A percentile compares a stretch with the other conserved stretches of the same genome.
These are phyloP conservation scores for Stentor coeruleus DNA, from an alignment of 73 alveolate genomes.

Conservation along the genomic window DNA sequence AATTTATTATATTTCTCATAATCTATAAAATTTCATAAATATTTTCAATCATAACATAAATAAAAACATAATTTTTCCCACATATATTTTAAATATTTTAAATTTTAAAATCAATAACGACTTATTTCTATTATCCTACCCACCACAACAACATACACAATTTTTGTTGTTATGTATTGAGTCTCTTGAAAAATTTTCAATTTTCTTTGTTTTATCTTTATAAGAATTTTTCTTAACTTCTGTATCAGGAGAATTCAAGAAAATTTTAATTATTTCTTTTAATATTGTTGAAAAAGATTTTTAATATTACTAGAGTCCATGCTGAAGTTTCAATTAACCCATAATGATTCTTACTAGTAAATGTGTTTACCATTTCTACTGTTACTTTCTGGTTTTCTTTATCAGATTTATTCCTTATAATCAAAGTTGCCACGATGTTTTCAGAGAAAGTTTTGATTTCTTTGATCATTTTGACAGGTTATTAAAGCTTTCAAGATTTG, in stretches of 20 bases:
- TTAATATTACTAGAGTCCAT: constrained; percentile 17
- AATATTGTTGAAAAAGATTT: constrained; percentile 2
- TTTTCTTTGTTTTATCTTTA: neutral
- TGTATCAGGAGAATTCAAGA: neutral
- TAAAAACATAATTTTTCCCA: too few species aligned
- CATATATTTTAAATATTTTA: too few species aligned
- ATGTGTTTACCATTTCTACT: neutral
- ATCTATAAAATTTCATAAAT: too few species aligned
- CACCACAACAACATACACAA: neutral
- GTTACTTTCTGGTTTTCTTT: neutral
- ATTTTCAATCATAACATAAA: too few species aligned
- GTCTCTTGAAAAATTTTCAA: neutral
- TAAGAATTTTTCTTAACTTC: too few species aligned
- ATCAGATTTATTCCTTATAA: constrained; percentile 25
- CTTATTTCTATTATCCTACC: too few species aligned
- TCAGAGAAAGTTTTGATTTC: constrained; percentile 42
- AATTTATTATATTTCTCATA: too few species aligned
- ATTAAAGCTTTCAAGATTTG: constrained; percentile 57
- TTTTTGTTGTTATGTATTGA: neutral
- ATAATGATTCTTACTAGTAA: neutral
- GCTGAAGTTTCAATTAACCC: constrained; percentile 28
- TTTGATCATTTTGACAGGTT: constrained; percentile 56
- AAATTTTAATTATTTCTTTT: neutral
- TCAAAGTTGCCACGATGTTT: neutral
- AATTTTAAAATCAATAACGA: too few species aligned